A percentile compares a stretch with the other conserved stretches of the same genome.
Conservation (phyloP, 2,329 filamentous ascomycete species). For the Calycina herbarum region DNA sequence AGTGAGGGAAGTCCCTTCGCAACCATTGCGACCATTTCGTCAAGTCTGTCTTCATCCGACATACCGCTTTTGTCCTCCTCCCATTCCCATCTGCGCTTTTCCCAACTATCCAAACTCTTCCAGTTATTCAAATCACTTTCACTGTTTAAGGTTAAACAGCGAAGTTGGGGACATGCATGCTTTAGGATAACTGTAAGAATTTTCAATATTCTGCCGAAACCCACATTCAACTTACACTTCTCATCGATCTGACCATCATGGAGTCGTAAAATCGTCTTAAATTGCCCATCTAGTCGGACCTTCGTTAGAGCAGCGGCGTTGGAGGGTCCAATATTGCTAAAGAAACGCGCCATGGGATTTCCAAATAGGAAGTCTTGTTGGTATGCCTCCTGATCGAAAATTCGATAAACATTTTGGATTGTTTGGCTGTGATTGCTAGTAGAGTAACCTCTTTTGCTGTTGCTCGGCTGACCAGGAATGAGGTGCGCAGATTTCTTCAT, state of each 20-base stretch:
- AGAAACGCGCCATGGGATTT: too few species aligned
- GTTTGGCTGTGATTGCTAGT: not conserved
- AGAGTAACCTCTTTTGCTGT: not conserved
- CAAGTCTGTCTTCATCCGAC: not conserved
- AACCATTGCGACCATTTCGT: not conserved
- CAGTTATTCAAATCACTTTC: not conserved
- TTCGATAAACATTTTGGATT: too few species aligned
- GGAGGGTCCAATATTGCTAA: not conserved
- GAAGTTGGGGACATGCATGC: not conserved
- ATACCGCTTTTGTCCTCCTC: not conserved
- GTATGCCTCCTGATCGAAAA: too few species aligned
- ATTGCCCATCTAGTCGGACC: not conserved
- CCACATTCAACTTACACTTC: not conserved
- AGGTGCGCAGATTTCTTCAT: not conserved
- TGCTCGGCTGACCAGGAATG: not conserved
- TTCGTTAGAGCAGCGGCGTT: not conserved
- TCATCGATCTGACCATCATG: not conserved
- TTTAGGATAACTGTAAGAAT: not conserved
- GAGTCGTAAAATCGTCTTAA: not conserved
- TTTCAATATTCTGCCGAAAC: not conserved
- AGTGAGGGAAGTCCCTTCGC: not conserved
- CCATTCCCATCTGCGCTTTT: too few species aligned
- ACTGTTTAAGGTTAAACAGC: not conserved
- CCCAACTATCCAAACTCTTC: not conserved
- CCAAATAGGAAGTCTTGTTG: too few species aligned